Conservation (phyloP, 2,329 filamentous ascomycete species). For the Colletotrichum liaoningense region DNA sequence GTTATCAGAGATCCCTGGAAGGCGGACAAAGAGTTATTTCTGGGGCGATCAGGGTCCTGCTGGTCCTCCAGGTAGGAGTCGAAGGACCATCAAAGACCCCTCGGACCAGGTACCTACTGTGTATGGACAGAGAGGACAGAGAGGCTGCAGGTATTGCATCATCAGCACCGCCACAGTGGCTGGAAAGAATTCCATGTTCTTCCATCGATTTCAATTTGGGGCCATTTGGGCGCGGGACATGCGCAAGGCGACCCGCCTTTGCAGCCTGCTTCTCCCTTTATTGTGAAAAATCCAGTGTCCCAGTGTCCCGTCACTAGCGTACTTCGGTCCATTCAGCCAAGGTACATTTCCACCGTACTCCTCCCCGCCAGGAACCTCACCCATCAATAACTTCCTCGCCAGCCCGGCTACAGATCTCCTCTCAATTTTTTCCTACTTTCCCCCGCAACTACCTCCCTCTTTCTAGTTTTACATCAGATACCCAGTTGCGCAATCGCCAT, state of each 20-base stretch:
- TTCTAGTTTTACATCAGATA: slow-evolving; percentile 30
- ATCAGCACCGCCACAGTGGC: slow-evolving; percentile 38
- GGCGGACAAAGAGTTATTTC: neutral
- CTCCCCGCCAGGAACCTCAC: slow-evolving; percentile 32
- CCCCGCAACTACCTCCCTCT: slow-evolving; percentile 9
- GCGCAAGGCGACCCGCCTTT: slow-evolving; percentile 37
- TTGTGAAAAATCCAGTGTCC: slow-evolving; percentile 36
- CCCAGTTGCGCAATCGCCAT: slow-evolving; percentile 27
- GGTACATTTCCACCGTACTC: slow-evolving; percentile 32
- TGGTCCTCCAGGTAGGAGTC: neutral
- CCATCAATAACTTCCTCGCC: slow-evolving; percentile 34
- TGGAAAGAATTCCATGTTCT: slow-evolving; percentile 38
- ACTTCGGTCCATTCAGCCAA: slow-evolving; percentile 24
- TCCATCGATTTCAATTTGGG: slow-evolving; percentile 36
- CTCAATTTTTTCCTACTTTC: slow-evolving; percentile 9
- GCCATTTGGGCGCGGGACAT: slow-evolving; percentile 29
- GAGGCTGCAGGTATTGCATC: slow-evolving; percentile 30
- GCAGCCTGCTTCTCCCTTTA: slow-evolving; percentile 37
- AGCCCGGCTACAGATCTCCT: slow-evolving; percentile 14
- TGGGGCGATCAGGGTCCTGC: slow-evolving; percentile 25
- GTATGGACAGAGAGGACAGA: neutral
- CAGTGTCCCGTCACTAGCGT: slow-evolving; percentile 32
- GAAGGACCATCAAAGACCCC: neutral
- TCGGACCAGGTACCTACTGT: slow-evolving; percentile 9
- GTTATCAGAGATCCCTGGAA: slow-evolving; percentile 2